Evolutionary conservation across 495 filamentous ascomycete genomes (phyloP), one percentile per base, ranked within the genome.

Genomic region (Daldinia childiae): DNA sequence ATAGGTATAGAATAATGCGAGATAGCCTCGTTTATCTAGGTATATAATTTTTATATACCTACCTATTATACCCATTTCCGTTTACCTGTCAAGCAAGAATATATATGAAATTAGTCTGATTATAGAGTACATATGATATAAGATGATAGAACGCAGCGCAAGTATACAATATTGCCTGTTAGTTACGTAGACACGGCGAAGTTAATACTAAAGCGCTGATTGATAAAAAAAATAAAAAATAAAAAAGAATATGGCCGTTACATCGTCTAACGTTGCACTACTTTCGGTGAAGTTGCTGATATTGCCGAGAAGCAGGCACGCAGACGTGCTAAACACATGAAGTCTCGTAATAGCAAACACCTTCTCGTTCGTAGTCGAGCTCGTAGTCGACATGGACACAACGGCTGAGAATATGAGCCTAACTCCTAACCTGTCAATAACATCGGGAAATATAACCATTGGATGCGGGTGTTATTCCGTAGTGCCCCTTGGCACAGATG

Each of bases 321-420:
- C 43, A 68, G 63, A 63, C 57, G 67, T 17, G 65, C 68, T 30
- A 24, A 62, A 61, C 43, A 72, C 73, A 66, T 58, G 73, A 48
- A 76, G 39, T 62, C 66, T 76, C 9, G 69, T 62, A 17, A 63
- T 69, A 48, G 74, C 78, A 69, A 80, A 79, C 39, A 75, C 34
- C 55, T 74, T 76, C 60, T 66, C 68, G 45, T 73, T 72, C 24
- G 66, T 26, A 39, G 64, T 24, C 17, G 60, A 66, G 34, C 69
- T 73, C 62, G 71, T 72, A 27, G 69, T 69, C 61, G 69, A 74
- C 56, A 73, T 64, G 51, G 56, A 65, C 48, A 72, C 69, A 12
- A 64, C 38, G 30, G 50, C 62, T 17, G 66, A 74, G 57, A 71
- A 72, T 32, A 71, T 48, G 32, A 76, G 52, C 27, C 50, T 60